Percentiles rank a stretch among this genome's conserved stretches.
Conservation (phyloP, 2,329 filamentous ascomycete genomes). For the Aspergillus sp. region DNA sequence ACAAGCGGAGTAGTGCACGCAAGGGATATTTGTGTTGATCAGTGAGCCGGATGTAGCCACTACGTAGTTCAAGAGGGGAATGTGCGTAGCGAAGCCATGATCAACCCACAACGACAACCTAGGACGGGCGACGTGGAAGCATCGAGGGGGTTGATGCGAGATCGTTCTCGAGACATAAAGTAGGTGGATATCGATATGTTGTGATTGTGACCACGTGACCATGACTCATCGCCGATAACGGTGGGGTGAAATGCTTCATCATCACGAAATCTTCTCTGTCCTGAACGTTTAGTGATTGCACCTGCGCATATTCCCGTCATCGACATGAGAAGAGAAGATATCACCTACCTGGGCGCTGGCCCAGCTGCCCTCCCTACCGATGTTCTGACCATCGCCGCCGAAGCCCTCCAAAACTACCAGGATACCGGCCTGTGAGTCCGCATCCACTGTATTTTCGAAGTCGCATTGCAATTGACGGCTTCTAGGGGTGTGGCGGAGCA, state of each 20-base stretch:
- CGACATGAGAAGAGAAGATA: slow-evolving; percentile 65
- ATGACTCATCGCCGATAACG: background rate
- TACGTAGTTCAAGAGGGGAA: slow-evolving; percentile 19
- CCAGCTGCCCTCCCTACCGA: slow-evolving; percentile 81
- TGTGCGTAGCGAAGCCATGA: slow-evolving; percentile 14
- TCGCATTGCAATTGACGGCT: background rate
- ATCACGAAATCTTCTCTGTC: background rate
- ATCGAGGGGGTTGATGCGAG: slow-evolving; percentile 1
- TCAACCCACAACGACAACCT: slow-evolving; percentile 12
- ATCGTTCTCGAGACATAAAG: too few relatives aligned
- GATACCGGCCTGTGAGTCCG: slow-evolving; percentile 62
- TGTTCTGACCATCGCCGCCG: slow-evolving; percentile 73
- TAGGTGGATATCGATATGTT: too few relatives aligned
- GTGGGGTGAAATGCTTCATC: background rate
- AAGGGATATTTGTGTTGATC: slow-evolving; percentile 19
- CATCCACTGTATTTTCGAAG: background rate
- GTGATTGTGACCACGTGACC: background rate
- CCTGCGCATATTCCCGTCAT: background rate
- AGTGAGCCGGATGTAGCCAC: slow-evolving; percentile 18
- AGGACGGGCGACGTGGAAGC: slow-evolving; percentile 10
- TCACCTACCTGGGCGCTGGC: slow-evolving; percentile 86
- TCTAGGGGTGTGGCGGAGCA: slow-evolving; percentile 74
- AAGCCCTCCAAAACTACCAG: slow-evolving; percentile 78
- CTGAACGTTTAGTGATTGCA: background rate
- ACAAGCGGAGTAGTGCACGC: slow-evolving; percentile 18